Base-by-base conservation (phyloP, 768 basidiomycete genomes). In the Suillus decipiens region DNA sequence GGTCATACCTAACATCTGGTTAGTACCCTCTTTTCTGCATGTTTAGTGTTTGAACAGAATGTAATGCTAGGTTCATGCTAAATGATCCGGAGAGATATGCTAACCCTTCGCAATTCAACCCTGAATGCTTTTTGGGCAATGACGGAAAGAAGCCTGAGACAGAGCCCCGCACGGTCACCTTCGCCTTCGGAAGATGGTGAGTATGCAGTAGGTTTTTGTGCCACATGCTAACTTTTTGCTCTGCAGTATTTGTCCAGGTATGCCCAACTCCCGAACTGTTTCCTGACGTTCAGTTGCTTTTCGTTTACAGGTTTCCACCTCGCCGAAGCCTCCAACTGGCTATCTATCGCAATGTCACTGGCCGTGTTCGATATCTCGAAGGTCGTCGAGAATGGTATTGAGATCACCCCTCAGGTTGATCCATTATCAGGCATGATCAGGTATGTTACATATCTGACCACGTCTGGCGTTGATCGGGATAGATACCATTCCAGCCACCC, bases 111-210 rank as follows among this genome's bases (percentile, higher is more conserved):
- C 66, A 70, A 54, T 87, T 86, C 69, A 79, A 81, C 58, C 86
- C 86, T 31, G 83, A 83, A 60, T 80, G 86, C 39, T 86, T 82
- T 69, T 73, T 86, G 42, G 70, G 75, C 9, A 42, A 39, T 28
- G 47, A 54, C 9, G 56, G 41, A 17, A 56, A 64, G 47, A 59
- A 71, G 51, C 79, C 77, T 48, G 83, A 86, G 69, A 75, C 73
- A 47, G 85, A 86, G 73, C 84, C 85, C 67, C 81, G 81, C 63
- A 79, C 79, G 60, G 67, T 85, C 36, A 84, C 82, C 64, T 89
- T 88, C 75, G 87, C 87, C 11, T 89, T 87, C 72, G 87, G 86
- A 60, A 77, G 87, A 71, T 80, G 87, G 64, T 69, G 76, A 57
- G 76, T 75, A 62, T 48, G 22, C 33, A 66, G 62, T 64, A 65